A percentile compares a stretch with the other conserved stretches of the same genome.
These are phyloP conservation scores for Inonotus hispidus DNA, from an alignment of 1,284 basidiomycete genomes.

Conservation along the genomic window DNA sequence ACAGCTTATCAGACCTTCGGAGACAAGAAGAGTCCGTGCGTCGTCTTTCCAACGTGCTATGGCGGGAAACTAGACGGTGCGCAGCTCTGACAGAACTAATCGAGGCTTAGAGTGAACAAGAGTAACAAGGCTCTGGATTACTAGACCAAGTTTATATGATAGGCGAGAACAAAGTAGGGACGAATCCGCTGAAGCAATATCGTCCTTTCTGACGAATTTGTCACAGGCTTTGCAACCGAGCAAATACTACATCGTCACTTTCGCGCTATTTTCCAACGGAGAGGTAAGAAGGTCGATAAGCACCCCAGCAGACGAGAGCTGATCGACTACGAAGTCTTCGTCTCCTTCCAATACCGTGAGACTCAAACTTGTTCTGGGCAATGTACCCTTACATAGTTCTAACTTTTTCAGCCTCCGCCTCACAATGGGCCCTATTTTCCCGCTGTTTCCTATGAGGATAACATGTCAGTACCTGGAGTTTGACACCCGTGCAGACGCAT, in stretches of 20 bases:
- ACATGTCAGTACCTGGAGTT: slow-evolving; percentile 20
- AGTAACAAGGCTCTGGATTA: slow-evolving; percentile 11
- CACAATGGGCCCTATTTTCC: slow-evolving; percentile 32
- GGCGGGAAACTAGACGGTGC: slow-evolving; percentile 32
- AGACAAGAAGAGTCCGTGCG: slow-evolving; percentile 32
- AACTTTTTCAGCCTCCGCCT: slow-evolving; percentile 24
- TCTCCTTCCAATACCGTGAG: slow-evolving; percentile 29
- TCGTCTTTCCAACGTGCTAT: slow-evolving; percentile 38
- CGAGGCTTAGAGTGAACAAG: neutral
- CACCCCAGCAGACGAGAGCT: neutral
- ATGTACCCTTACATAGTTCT: neutral
- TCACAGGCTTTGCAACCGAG: slow-evolving; percentile 18
- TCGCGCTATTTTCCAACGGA: slow-evolving; percentile 23
- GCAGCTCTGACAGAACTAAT: slow-evolving; percentile 15
- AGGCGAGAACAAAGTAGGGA: slow-evolving; percentile 21
- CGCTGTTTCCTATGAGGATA: slow-evolving; percentile 29
- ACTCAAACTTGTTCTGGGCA: neutral
- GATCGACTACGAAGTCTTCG: slow-evolving; percentile 24
- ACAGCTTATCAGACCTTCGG: slow-evolving; percentile 37
- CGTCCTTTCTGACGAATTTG: neutral
- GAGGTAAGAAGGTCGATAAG: slow-evolving; percentile 17
- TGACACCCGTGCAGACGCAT: neutral
- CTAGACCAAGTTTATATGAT: slow-evolving; percentile 22
- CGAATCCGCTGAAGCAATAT: neutral
- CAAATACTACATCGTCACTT: slow-evolving; percentile 23